Evolutionary conservation across 352 stramenopile genomes (phyloP), one percentile per base, ranked within the genome.

Genomic region (Salisapilia sapeloensis): DNA sequence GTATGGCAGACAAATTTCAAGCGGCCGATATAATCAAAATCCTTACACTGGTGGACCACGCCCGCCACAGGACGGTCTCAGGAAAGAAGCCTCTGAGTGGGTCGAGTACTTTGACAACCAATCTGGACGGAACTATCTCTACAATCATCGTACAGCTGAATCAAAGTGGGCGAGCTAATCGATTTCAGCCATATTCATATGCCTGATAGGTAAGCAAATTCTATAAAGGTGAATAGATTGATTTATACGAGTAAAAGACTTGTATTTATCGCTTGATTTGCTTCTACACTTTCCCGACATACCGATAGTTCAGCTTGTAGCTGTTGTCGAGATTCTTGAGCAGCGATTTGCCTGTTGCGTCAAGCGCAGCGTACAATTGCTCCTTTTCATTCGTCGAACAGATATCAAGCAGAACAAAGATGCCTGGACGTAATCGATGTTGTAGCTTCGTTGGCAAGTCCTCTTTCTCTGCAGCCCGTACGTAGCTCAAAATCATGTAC

Each of bases 261-360:
- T n/a, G n/a, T n/a, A n/a, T n/a, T n/a, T n/a, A n/a, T n/a, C n/a
- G n/a, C n/a, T n/a, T n/a, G n/a, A n/a, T n/a, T n/a, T 18, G 33
- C 20, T 28, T 38, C 41, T 80, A 91, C 14, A 91, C 70, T 48
- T 91, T 91, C 50, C 71, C 75, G 11, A 56, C 71, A 47, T 83
- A 91, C 30, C 74, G 69, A 58, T 91, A 60, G 14, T 64, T 83
- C 38, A 84, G 64, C 47, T 87, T 91, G 65, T 84, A 91, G 40
- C 50, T 81, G 10, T 52, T 77, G 43, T 91, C 75, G 35, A 91
- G 51, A 21, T 56, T 70, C 55, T 87, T 87, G 44, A 91, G 67
- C 39, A 91, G 43, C 33, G 71, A 80, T 45, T 87, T 91, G 52
- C 71, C 75, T 2, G 69, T 74, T 10, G 71, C 59, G 40, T 91